Conservation (phyloP, 441 rosid species). For the Euphorbia corollata region DNA sequence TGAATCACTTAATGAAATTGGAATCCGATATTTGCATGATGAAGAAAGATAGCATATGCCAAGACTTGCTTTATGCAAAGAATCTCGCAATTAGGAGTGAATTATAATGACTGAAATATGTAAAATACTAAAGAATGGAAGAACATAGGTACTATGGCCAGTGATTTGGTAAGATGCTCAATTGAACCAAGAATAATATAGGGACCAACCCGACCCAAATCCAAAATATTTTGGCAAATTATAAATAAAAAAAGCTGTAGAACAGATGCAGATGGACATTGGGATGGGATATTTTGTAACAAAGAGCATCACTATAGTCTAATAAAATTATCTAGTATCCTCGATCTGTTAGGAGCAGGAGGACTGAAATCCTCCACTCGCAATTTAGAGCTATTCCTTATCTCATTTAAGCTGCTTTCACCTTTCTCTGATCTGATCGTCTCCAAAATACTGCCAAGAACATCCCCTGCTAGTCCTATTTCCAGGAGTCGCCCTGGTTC, state of each 20-base stretch:
- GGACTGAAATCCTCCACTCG: constrained; percentile 71
- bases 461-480: constrained; percentile 79
- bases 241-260: constrained; percentile 13
- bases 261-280: constrained; percentile 20
- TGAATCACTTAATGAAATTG: too few relatives aligned
- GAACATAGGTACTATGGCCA: too few relatives aligned
- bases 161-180: constrained; percentile 20
- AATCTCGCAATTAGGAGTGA: too few relatives aligned
- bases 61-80: too few relatives aligned
- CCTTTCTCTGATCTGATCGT: constrained; percentile 56
- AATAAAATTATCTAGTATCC: constrained; percentile 68
- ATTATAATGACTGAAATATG: too few relatives aligned
- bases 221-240: constrained; percentile 24
- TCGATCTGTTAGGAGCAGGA: constrained; percentile 46
- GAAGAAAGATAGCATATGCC: too few relatives aligned
- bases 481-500: constrained; percentile 49
- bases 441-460: constrained; percentile 69
- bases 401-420: constrained; percentile 45
- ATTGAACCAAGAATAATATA: constrained; percentile 15
- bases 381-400: constrained; percentile 50
- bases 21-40: too few relatives aligned
- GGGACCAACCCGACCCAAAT: constrained; percentile 22
- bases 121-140: too few relatives aligned
- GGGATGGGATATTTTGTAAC: constrained; percentile 20
- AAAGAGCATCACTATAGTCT: constrained; percentile 41